Percentiles rank a stretch among this genome's conserved stretches.
Evolutionary conservation across 2,329 filamentous ascomycete species (phyloP).

Genomic region (Cladorrhinum sp.): DNA sequence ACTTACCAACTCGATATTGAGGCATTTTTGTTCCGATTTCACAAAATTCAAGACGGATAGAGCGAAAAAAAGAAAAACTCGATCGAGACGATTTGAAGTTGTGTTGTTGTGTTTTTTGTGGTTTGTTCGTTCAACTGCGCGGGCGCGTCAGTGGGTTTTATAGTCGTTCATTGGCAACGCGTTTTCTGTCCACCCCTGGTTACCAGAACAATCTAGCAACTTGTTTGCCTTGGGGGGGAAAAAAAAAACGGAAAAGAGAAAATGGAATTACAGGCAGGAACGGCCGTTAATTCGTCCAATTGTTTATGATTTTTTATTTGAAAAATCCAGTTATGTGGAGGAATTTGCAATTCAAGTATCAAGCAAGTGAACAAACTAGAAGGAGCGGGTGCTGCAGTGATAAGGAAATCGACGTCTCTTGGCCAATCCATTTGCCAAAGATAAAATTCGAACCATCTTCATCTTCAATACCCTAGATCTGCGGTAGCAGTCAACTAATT

Average conservation of each 20-base stretch:
- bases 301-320: background rate
- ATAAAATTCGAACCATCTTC: too few species aligned
- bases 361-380: background rate
- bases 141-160: background rate
- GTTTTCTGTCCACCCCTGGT: background rate
- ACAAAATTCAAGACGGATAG: background rate
- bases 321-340: too few species aligned
- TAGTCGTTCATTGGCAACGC: background rate
- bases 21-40: background rate
- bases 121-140: background rate
- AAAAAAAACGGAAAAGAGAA: background rate
- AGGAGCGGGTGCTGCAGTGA: background rate
- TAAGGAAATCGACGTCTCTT: too few species aligned
- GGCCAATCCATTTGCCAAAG: too few species aligned
- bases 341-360: too few species aligned
- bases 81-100: background rate
- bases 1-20: conserved; percentile 34
- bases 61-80: background rate
- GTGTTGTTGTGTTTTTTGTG: background rate
- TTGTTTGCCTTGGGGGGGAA: background rate
- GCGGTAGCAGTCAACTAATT: too few species aligned
- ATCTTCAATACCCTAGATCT: too few species aligned
- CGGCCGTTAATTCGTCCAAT: background rate
- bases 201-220: background rate
- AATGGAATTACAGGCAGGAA: background rate